Evolutionary conservation across 2,329 filamentous ascomycete species (phyloP).

Genomic region (Calonectria montana): DNA sequence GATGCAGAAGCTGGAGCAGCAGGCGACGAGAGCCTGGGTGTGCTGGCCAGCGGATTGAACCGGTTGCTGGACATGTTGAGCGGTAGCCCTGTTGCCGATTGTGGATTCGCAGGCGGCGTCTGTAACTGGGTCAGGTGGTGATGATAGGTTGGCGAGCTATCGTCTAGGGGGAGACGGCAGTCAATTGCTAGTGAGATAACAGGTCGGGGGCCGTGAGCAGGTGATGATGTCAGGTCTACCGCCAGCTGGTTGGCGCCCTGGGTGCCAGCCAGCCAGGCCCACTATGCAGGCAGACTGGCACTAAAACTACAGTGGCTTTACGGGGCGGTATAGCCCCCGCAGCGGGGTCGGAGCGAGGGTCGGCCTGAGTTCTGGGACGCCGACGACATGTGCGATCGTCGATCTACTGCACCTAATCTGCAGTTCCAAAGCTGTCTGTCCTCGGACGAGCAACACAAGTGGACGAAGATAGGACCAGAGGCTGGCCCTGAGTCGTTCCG

Average conservation of each 20-base stretch:
- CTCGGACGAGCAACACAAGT: background rate
- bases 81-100: conserved; percentile 17
- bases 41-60: conserved; percentile 41
- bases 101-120: background rate
- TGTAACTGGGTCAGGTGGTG: conserved; percentile 1
- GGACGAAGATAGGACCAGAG: background rate
- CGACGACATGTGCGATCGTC: conserved; percentile 6
- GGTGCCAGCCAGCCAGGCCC: background rate
- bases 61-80: conserved; percentile 48
- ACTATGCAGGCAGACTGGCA: background rate
- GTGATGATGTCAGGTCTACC: conserved; percentile 44
- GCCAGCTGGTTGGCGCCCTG: background rate
- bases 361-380: background rate
- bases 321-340: conserved; percentile 1
- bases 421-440: background rate
- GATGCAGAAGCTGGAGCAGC: conserved; percentile 28
- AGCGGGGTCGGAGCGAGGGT: background rate
- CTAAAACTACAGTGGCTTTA: conserved; percentile 12
- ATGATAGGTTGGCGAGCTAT: conserved; percentile 9
- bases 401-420: conserved; percentile 5
- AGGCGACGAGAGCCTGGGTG: conserved; percentile 27
- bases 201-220: conserved; percentile 6
- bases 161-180: conserved; percentile 12
- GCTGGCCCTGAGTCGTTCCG: background rate
- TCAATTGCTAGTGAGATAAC: conserved; percentile 15